phyloP scores from a whole-genome alignment of 2,329 filamentous ascomycete species.

The Cladosporium velox region DNA sequence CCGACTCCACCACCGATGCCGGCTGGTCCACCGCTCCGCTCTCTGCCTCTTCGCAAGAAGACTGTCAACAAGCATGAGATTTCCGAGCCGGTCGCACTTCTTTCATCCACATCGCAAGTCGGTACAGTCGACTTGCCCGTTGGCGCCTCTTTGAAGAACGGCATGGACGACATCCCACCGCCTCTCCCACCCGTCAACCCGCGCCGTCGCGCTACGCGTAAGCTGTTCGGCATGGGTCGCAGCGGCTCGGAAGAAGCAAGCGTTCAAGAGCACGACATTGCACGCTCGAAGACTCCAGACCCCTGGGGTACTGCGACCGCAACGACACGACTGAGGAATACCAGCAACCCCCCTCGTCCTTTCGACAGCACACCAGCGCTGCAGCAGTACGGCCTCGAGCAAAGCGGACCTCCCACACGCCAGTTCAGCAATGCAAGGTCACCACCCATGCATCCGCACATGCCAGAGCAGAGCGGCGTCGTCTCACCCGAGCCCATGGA shows the following conservation, averaged over 20 bases:
- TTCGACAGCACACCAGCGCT: constrained; percentile 27
- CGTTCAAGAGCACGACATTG: background rate
- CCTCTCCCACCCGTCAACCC: constrained; percentile 63
- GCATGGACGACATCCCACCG: constrained; percentile 50
- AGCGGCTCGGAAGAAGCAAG: constrained; percentile 17
- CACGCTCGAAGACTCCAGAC: constrained; percentile 29
- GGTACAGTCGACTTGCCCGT: constrained; percentile 59
- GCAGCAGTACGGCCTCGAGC: constrained; percentile 23
- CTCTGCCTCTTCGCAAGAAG: constrained; percentile 55
- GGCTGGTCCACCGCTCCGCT: constrained; percentile 43
- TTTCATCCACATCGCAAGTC: constrained; percentile 59
- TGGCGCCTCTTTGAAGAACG: constrained; percentile 58
- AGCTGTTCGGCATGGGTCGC: constrained; percentile 34
- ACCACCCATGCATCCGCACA: constrained; percentile 16
- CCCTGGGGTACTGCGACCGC: constrained; percentile 23
- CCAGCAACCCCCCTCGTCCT: constrained; percentile 15
- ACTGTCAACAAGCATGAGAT: constrained; percentile 63
- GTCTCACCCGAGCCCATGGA: constrained; percentile 11
- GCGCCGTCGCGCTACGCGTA: constrained; percentile 51
- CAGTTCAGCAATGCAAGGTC: constrained; percentile 17
- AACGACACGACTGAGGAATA: constrained; percentile 2
- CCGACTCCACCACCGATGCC: constrained; percentile 30
- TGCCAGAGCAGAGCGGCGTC: constrained; percentile 7
- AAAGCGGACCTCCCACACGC: constrained; percentile 12
- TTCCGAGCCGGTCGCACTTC: constrained; percentile 57